Evolutionary conservation across 1,284 basidiomycete species (phyloP), one percentile per base, ranked within the genome.

Genomic region (Apiotrichum porosum): DNA sequence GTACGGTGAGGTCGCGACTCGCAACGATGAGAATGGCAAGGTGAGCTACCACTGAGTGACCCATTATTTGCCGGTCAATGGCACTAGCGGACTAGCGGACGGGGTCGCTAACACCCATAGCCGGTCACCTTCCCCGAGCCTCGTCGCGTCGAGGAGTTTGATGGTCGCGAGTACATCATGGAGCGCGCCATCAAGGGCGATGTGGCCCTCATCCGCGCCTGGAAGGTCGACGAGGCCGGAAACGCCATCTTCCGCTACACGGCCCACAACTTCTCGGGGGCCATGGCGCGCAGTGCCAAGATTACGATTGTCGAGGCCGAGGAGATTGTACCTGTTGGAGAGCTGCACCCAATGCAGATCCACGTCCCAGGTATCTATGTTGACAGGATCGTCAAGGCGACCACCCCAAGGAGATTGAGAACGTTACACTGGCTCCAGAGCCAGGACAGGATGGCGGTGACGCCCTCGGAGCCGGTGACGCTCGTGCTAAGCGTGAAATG

Each of bases 141-240:
- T 80, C 79, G 68, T 88, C 93, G 70, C 88, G 94, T 69, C 77
- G 79, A 9, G 78, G 83, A 39, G 83, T 87, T 95, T 62, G 80
- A 85, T 56, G 92, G 90, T 12, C 81, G 85, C 63, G 78, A 82
- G 66, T 97, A 85, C 74, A 77, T 97, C 30, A 78, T 97, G 63
- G 93, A 98, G 73, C 83, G 86, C 28, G 83, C 88, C 13, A 84
- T 97, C 61, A 77, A 82, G 35, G 91, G 87, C 24, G 89, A 92
- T 69, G 83, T 91, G 47, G 93, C 92, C 14, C 85, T 97, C 66
- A 76, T 98, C 38, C 80, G 85, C 49, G 94, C 91, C 3, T 95
- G 91, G 91, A 97, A 94, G 74, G 93, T 84, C 14, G 94, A 97
- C 67, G 88, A 91, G 68, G 80, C 83, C 26, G 88, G 86, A 2